Evolutionary conservation across 208 protist genomes (phyloP).

Genomic region (Naegleria fowleri): DNA sequence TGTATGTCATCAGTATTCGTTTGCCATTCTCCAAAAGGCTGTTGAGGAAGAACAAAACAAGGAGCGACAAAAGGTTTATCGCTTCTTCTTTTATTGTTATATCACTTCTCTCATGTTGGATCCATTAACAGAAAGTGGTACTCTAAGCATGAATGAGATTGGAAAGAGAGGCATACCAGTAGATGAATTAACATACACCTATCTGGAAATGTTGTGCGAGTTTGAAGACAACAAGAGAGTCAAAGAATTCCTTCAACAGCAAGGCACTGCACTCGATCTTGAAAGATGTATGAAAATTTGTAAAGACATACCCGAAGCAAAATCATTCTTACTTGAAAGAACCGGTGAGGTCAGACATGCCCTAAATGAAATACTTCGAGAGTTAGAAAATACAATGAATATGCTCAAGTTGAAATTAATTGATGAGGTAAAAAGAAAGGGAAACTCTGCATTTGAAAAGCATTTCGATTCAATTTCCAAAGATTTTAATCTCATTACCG

Average conservation of each 20-base stretch:
- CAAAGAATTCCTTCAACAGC: neutral
- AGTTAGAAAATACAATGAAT: neutral
- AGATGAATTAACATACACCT: neutral
- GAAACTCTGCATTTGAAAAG: neutral
- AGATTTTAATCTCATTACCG: neutral
- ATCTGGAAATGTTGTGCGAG: neutral
- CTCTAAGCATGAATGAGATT: neutral
- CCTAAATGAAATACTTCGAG: constrained; percentile 1
- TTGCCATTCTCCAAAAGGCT: neutral
- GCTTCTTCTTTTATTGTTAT: constrained; percentile 5
- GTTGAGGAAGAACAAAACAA: neutral
- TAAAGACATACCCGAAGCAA: constrained; percentile 13
- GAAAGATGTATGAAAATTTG: constrained; percentile 1
- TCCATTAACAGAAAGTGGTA: too few species aligned
- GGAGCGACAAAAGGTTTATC: neutral
- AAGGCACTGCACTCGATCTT: neutral
- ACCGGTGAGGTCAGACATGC: constrained; percentile 12
- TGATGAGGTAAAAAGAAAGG: neutral
- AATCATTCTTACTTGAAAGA: constrained; percentile 9
- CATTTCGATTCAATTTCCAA: neutral
- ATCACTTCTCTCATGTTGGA: neutral
- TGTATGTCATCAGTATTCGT: neutral
- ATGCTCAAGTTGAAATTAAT: neutral
- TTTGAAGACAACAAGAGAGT: constrained; percentile 19
- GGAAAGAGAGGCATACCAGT: neutral